A percentile compares a stretch with the other conserved stretches of the same genome.
These are phyloP conservation scores for Lithospermum erythrorhizon DNA, from an alignment of 257 asterid species.

Conservation along the genomic window DNA sequence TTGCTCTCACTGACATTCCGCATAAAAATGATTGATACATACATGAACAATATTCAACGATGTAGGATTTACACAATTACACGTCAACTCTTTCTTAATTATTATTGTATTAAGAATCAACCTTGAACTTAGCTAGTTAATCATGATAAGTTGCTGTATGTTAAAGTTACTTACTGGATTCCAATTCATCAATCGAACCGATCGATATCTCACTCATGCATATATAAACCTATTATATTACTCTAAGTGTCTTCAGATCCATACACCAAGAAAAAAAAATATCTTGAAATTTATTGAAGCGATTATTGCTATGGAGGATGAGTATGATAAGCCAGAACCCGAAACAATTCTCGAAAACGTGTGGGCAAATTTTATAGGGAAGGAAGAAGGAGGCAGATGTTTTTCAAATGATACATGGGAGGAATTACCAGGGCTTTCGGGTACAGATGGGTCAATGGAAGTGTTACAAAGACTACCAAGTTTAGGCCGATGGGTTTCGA, in stretches of 20 bases:
- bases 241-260: not conserved
- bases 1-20: not conserved
- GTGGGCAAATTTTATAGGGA: slow-evolving; percentile 56
- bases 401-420: slow-evolving; percentile 22
- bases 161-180: slow-evolving; percentile 29
- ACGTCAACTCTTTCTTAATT: no score
- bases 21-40: not conserved
- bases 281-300: not conserved
- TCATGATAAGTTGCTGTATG: slow-evolving; percentile 12
- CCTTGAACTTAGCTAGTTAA: slow-evolving; percentile 38
- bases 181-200: slow-evolving; percentile 17
- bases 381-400: slow-evolving; percentile 7
- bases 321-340: slow-evolving; percentile 10
- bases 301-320: slow-evolving; percentile 21
- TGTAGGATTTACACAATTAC: not conserved
- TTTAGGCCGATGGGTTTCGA: slow-evolving; percentile 57
- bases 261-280: no score
- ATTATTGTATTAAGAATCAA: slow-evolving; percentile 29
- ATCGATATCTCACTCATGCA: not conserved
- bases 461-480: slow-evolving; percentile 51
- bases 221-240: slow-evolving; percentile 6
- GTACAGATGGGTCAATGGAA: slow-evolving; percentile 20
- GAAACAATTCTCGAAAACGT: slow-evolving; percentile 44
- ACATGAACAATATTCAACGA: not conserved
- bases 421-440: slow-evolving; percentile 30